Evolutionary conservation across 768 basidiomycete species (phyloP).

Genomic region (Amanita polypyramis): DNA sequence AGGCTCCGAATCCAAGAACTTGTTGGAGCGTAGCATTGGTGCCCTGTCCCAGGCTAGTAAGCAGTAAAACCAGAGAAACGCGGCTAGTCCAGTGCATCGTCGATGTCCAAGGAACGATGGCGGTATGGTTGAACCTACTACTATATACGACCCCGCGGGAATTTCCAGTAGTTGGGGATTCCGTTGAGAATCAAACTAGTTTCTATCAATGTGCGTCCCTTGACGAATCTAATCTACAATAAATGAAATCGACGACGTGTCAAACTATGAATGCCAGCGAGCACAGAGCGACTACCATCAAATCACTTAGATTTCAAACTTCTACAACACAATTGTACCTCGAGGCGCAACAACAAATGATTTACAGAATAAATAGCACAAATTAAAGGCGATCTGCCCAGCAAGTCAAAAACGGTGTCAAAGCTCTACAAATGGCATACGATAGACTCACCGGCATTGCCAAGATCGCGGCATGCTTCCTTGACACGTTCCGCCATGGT

Average conservation of each 20-base stretch:
- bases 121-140: too few species aligned
- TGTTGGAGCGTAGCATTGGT: not conserved
- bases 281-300: too few species aligned
- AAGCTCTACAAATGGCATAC: not conserved
- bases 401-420: not conserved
- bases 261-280: too few species aligned
- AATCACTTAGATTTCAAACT: too few species aligned
- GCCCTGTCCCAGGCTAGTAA: not conserved
- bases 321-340: not conserved
- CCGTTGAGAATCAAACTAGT: too few species aligned
- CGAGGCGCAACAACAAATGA: not conserved
- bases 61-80: not conserved
- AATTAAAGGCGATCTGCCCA: constrained; percentile 9
- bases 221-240: too few species aligned
- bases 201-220: too few species aligned
- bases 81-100: not conserved
- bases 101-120: not conserved
- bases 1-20: not conserved
- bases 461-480: constrained; percentile 87
- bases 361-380: constrained; percentile 1
- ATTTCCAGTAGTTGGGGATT: too few species aligned
- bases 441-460: constrained; percentile 33
- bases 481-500: constrained; percentile 80
- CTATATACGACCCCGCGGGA: too few species aligned
- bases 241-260: too few species aligned